Evolutionary conservation across 164 flowering plant species (phyloP).

Genomic region (Berberis thunbergii): DNA sequence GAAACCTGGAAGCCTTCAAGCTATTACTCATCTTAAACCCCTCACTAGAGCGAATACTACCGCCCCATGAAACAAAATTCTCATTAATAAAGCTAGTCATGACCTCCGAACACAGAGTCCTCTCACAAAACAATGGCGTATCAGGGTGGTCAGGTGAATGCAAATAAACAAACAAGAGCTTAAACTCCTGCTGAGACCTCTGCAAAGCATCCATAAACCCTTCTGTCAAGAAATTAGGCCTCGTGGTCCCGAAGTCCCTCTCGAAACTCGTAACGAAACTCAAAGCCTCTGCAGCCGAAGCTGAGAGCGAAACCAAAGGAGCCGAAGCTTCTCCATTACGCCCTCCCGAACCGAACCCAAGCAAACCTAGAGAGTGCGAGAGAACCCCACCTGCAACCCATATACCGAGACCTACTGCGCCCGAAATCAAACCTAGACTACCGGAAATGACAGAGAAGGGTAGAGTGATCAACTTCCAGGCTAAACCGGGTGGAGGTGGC

Average conservation of each 20-base stretch:
- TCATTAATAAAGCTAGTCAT: slow-evolving; percentile 70
- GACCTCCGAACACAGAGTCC: slow-evolving; percentile 59
- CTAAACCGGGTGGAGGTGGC: slow-evolving; percentile 45
- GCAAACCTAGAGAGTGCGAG: slow-evolving; percentile 50
- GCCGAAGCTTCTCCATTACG: slow-evolving; percentile 23
- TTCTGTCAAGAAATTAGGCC: slow-evolving; percentile 65
- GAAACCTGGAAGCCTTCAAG: slow-evolving; percentile 86
- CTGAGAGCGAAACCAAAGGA: slow-evolving; percentile 40
- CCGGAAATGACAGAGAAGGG: slow-evolving; percentile 78
- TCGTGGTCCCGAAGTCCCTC: slow-evolving; percentile 52
- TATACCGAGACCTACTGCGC: slow-evolving; percentile 76
- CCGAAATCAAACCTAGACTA: slow-evolving; percentile 71
- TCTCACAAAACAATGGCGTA: slow-evolving; percentile 61
- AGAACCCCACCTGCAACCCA: slow-evolving; percentile 87
- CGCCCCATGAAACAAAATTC: slow-evolving; percentile 95
- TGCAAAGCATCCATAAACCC: slow-evolving; percentile 94
- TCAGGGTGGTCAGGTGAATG: slow-evolving; percentile 98
- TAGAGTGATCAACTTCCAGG: slow-evolving; percentile 71
- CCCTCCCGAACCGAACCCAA: slow-evolving; percentile 37
- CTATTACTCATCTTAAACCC: slow-evolving; percentile 99
- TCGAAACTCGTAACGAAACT: slow-evolving; percentile 63
- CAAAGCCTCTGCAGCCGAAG: slow-evolving; percentile 59
- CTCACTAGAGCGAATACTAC: slow-evolving; percentile 81
- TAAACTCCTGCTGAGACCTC: slow-evolving; percentile 56
- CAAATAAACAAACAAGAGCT: slow-evolving; percentile 82